Conservation (phyloP, 352 stramenopile genomes). For the Pythium brachiatum region DNA sequence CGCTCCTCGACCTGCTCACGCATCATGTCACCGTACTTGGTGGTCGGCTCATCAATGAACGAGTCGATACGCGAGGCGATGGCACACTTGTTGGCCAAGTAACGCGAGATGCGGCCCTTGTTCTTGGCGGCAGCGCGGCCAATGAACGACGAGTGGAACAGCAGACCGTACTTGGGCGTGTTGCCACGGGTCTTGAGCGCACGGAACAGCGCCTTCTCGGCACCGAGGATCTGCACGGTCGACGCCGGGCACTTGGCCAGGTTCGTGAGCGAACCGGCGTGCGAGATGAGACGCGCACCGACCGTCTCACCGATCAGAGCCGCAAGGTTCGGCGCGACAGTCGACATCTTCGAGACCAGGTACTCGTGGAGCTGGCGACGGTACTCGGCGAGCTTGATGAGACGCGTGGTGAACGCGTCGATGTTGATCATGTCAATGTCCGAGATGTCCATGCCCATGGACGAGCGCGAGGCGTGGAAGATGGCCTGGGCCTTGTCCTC, state of each 20-base stretch:
- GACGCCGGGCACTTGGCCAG: slow-evolving; percentile 99
- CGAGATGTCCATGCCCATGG: slow-evolving; percentile 99
- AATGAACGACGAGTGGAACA: slow-evolving; percentile 99
- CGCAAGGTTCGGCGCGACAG: slow-evolving; percentile 98
- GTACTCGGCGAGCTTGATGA: slow-evolving; percentile 99
- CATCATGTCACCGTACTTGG: slow-evolving; percentile 98
- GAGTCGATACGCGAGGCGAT: slow-evolving; percentile 99
- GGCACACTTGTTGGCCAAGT: slow-evolving; percentile 99
- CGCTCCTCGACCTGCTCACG: slow-evolving; percentile 99
- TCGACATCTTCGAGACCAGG: slow-evolving; percentile 96
- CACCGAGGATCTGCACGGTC: slow-evolving; percentile 99
- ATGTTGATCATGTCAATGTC: slow-evolving; percentile 99
- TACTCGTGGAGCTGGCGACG: slow-evolving; percentile 95
- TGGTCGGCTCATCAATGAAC: slow-evolving; percentile 96
- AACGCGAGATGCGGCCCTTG: slow-evolving; percentile 99
- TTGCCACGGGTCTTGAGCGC: slow-evolving; percentile 99
- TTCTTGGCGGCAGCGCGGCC: slow-evolving; percentile 98
- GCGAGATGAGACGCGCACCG: slow-evolving; percentile 98
- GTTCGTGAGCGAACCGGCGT: slow-evolving; percentile 98
- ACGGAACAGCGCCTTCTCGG: slow-evolving; percentile 99
- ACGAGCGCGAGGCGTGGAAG: slow-evolving; percentile 92
- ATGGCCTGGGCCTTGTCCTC: slow-evolving; percentile 96
- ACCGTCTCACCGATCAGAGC: slow-evolving; percentile 99
- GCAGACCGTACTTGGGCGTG: slow-evolving; percentile 99
- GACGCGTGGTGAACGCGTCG: slow-evolving; percentile 97